These are phyloP conservation scores for Globisporangium paroecandrum DNA, from an alignment of 352 stramenopile genomes.

Conservation along the genomic window DNA sequence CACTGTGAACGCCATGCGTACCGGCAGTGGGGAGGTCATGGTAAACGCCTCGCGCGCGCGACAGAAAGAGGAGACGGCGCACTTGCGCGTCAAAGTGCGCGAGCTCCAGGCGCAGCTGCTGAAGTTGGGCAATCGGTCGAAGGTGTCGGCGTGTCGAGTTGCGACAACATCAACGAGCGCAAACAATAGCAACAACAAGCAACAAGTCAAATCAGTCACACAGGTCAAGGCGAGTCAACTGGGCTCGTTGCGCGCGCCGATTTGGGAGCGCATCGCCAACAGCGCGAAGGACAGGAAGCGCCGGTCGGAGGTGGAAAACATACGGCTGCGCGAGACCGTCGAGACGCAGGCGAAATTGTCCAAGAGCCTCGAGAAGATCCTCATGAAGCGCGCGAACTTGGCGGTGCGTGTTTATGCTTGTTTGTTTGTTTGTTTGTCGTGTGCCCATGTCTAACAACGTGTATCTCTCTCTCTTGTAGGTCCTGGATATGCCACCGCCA, in stretches of 20 bases:
- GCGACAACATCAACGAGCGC: not conserved
- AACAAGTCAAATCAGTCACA: not conserved
- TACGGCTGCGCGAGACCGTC: conserved; percentile 40
- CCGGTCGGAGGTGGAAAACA: conserved; percentile 59
- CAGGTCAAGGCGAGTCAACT: not conserved
- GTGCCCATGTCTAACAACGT: not conserved
- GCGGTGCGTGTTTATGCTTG: conserved; percentile 3
- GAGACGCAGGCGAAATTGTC: conserved; percentile 47
- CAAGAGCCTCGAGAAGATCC: conserved; percentile 42
- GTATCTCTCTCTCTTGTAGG: not conserved
- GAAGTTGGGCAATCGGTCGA: not conserved
- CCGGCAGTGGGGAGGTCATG: not conserved
- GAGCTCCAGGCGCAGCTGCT: conserved; percentile 37
- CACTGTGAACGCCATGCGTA: not conserved
- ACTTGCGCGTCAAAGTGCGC: conserved; percentile 37
- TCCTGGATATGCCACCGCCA: not conserved
- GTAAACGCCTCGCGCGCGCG: conserved; percentile 41
- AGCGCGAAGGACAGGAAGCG: conserved; percentile 54
- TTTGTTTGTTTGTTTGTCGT: not conserved
- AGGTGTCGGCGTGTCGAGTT: not conserved
- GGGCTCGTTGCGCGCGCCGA: not conserved
- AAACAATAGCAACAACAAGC: not conserved
- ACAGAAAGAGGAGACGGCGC: conserved; percentile 44
- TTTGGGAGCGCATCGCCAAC: conserved; percentile 56
- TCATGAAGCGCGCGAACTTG: conserved; percentile 40